Evolutionary conservation across 495 filamentous ascomycete genomes (phyloP), one percentile per base, ranked within the genome.

Genomic region (Rhizodiscina lignyota): DNA sequence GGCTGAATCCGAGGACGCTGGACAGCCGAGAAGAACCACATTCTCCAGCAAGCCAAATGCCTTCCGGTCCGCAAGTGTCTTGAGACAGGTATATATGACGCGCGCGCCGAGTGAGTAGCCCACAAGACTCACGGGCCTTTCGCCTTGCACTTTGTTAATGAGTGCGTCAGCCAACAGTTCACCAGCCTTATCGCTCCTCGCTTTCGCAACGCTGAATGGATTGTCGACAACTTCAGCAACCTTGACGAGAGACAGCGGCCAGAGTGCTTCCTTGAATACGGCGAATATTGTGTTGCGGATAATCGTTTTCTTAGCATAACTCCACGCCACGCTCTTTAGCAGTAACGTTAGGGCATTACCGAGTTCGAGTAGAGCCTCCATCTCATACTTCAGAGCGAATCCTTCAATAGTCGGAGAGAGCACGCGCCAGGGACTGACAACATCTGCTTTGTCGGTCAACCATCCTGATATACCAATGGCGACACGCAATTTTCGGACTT

Each of bases 31-130:
- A 21, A 97, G 40, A 13, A 92, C 71, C 3, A 70, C 87, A 20
- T 75, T 78, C 44, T 96, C 89, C 10, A 97, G 64, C 2, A 96
- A 48, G 0, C 89, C 89, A 53, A 92, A 93, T 0, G 77, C 83
- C 39, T 70, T 64, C 36, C 82, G 64, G 49, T 82, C 74, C 0
- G 81, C 78, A 20, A 97, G 64, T 12, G 47, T 65, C 54, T 74
- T 72, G 2, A 96, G 62, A 47, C 85, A 94, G 15, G 71, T 67
- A 45, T 80, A 94, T 29, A 94, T 85, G 19, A 86, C 70, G 15
- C 87, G 73, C 6, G 86, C 86, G 1, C 87, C 89, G n/a, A 96
- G 59, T 15, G 82, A 83, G 54, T 86, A 96, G 1, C 89, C 89
- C 34, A 94, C 64, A 4, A 97, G 58, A 15, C 77, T 89, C 2